Base-by-base conservation (phyloP, 805 yeast genomes). In the Teunomyces atbi region DNA sequence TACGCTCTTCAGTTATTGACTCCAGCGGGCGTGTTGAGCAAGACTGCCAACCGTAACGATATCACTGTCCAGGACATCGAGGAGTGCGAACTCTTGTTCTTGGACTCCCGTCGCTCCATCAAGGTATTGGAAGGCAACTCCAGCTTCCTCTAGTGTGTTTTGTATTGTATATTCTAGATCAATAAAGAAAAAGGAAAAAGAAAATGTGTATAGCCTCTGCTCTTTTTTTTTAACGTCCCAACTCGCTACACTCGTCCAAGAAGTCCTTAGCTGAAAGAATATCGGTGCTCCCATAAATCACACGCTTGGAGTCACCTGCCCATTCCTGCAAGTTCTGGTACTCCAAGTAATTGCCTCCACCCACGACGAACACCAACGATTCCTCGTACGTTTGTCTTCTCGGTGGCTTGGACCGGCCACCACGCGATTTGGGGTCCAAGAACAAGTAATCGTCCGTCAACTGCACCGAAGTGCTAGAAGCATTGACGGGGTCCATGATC, bases 341-440 rank as follows among this genome's bases (percentile, higher is more conserved):
- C 69, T 94, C 99, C 51, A 88, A 70, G 62, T 90, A 94, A 65
- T 89, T 91, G 41, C 98, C 98, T 29, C 99, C 99, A 20, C 99
- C 99, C 46, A 94, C 91, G 44, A 91, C 89, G 64, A 94, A 94
- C 16, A 94, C 96, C 42, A 89, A 71, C 1, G 95, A 82, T 54
- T 89, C 94, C 48, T 82, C 82, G 64, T 88, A 89, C 8, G 84
- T 72, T 54, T 84, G 87, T 60, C 96, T 81, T 64, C 82, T 86
- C 32, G 97, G 97, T 30, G 91, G 92, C 56, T 86, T 83, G 3
- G 96, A 83, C 57, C 86, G 91, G 5, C 95, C 85, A 3, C 98
- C 98, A 53, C 98, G 79, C 2, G 89, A 83, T 56, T 81, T 83
- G 23, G 99, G 97, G 64, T 94, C 97, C 59, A 89, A 86, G 62